Percentiles rank a stretch among this genome's conserved stretches.
These are phyloP conservation scores for Diaporthe caulivora DNA, from an alignment of 2,329 filamentous ascomycete genomes.

Conservation along the genomic window DNA sequence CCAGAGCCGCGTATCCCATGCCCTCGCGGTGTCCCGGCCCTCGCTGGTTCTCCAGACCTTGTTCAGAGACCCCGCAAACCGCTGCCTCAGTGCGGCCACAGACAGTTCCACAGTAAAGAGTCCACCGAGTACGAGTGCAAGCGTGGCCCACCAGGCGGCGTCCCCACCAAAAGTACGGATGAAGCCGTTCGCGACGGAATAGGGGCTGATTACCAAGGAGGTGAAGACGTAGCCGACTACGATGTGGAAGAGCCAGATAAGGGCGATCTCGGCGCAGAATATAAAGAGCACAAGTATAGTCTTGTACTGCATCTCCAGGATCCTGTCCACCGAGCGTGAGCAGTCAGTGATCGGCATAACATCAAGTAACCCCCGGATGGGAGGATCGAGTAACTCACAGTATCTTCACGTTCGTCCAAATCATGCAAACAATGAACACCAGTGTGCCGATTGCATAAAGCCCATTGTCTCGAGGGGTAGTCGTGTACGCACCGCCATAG, in stretches of 20 bases:
- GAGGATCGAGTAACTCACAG: constrained; percentile 64
- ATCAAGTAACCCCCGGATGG: background rate
- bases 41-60: constrained; percentile 11
- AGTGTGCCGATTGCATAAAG: constrained; percentile 81
- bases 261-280: constrained; percentile 70
- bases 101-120: constrained; percentile 75
- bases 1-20: constrained; percentile 68
- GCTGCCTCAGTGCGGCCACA: constrained; percentile 62
- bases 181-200: constrained; percentile 78
- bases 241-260: constrained; percentile 81
- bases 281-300: constrained; percentile 71
- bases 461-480: constrained; percentile 68
- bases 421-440: constrained; percentile 76
- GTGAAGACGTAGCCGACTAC: constrained; percentile 72
- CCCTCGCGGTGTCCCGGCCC: constrained; percentile 50
- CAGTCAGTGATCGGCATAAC: background rate
- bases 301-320: constrained; percentile 84
- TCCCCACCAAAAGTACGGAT: constrained; percentile 76
- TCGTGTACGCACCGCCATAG: constrained; percentile 61
- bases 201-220: constrained; percentile 65
- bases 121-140: constrained; percentile 72
- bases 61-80: constrained; percentile 33
- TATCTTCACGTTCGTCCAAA: constrained; percentile 82
- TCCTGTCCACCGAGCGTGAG: constrained; percentile 55
- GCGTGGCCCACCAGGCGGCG: constrained; percentile 78